Conservation (phyloP, 2,329 filamentous ascomycete species). For the Botrytis cinerea region DNA sequence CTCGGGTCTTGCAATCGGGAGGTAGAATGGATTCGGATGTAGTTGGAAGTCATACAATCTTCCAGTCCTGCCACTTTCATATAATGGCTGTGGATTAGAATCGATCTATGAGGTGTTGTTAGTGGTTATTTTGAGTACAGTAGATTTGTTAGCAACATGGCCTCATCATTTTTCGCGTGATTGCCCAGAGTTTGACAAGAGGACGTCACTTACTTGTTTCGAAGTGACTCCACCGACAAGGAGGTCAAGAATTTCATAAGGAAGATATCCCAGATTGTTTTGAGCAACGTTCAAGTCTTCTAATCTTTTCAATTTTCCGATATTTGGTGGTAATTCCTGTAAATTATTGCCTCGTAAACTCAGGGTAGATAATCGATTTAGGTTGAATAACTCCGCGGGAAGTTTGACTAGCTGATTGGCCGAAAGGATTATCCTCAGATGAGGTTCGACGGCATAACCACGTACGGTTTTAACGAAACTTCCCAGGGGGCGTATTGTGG, state of each 20-base stretch:
- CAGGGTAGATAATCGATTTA: conserved; percentile 63
- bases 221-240: conserved; percentile 27
- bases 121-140: background rate
- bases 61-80: conserved; percentile 29
- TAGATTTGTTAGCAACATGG: background rate
- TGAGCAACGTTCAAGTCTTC: conserved; percentile 65
- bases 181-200: background rate
- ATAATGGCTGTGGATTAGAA: background rate
- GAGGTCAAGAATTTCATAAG: conserved; percentile 40
- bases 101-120: background rate
- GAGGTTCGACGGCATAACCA: conserved; percentile 57
- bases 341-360: conserved; percentile 67
- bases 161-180: background rate
- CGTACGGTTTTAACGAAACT: conserved; percentile 46
- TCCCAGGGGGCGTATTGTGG: conserved; percentile 57
- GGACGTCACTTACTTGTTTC: background rate
- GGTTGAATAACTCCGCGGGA: conserved; percentile 61
- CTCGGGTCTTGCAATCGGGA: conserved; percentile 39
- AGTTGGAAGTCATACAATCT: conserved; percentile 56
- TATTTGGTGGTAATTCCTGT: conserved; percentile 59
- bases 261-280: conserved; percentile 62
- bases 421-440: conserved; percentile 62
- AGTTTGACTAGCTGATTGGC: conserved; percentile 58
- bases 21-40: conserved; percentile 64
- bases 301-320: conserved; percentile 60